Evolutionary conservation across 306 rosid species (phyloP).

Genomic region (Abrus pulchellus): DNA sequence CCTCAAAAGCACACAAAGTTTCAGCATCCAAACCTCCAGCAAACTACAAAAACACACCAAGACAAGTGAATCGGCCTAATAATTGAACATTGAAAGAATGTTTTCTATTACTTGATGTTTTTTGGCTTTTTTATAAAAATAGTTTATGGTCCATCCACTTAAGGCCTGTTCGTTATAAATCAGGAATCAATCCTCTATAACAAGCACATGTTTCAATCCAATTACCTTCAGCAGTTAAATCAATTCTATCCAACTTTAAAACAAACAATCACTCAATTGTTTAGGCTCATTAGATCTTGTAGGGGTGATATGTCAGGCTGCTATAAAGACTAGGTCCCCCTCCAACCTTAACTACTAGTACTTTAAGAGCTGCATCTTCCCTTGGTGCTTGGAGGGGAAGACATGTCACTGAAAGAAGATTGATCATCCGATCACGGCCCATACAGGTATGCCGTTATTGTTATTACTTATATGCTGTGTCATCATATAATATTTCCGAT

Average conservation of each 20-base stretch:
- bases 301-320: too few species aligned
- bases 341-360: too few species aligned
- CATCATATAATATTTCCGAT: background rate
- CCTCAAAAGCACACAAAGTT: conserved; percentile 79
- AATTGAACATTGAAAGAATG: background rate
- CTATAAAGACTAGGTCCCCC: too few species aligned
- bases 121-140: background rate
- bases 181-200: too few species aligned
- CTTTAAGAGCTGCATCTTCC: too few species aligned
- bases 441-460: background rate
- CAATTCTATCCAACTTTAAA: too few species aligned
- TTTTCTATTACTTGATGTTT: background rate
- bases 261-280: background rate
- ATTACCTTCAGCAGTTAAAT: too few species aligned
- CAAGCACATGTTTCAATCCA: too few species aligned
- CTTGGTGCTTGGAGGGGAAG: too few species aligned
- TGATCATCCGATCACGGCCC: too few species aligned
- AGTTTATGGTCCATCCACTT: background rate
- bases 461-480: background rate
- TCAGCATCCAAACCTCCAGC: conserved; percentile 91
- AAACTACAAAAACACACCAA: conserved; percentile 60
- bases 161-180: too few species aligned
- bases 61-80: background rate
- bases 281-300: background rate
- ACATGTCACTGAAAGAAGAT: too few species aligned